phyloP scores from a whole-genome alignment of 768 basidiomycete species.

The Filobasidium floriforme region DNA sequence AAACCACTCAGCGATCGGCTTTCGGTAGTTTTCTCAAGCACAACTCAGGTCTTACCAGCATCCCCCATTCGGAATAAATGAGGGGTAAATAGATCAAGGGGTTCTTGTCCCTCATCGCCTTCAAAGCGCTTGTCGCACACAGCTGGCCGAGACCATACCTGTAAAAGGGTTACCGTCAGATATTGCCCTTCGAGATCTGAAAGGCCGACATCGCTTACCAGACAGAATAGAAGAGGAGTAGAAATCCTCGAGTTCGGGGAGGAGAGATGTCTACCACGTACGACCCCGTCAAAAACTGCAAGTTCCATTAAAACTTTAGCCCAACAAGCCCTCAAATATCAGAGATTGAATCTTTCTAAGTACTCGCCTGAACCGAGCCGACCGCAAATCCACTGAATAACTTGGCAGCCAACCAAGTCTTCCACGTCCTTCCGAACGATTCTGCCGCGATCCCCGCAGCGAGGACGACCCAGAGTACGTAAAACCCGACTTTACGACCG shows the following conservation, averaged over 20 bases:
- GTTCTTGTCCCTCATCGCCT: conserved; percentile 24
- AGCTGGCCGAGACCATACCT: conserved; percentile 27
- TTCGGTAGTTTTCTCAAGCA: neutral
- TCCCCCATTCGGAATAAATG: conserved; percentile 34
- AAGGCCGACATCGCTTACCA: conserved; percentile 21
- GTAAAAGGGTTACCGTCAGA: too few species aligned
- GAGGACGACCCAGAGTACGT: conserved; percentile 26
- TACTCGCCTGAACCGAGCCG: conserved; percentile 26
- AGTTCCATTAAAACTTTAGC: neutral
- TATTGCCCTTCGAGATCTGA: neutral
- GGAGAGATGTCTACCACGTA: conserved; percentile 33
- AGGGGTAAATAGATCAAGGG: conserved; percentile 27
- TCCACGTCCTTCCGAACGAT: conserved; percentile 20
- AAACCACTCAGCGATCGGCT: too few species aligned
- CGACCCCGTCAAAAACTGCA: conserved; percentile 24
- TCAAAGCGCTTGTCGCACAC: conserved; percentile 27
- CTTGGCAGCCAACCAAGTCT: conserved; percentile 29
- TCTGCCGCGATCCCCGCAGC: conserved; percentile 21
- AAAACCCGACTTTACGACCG: conserved; percentile 31
- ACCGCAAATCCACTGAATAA: conserved; percentile 31
- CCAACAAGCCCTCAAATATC: neutral
- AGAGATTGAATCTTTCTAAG: neutral
- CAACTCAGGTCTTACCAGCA: conserved; percentile 6
- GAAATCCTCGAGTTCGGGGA: conserved; percentile 26
- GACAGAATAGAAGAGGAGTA: conserved; percentile 25